These are phyloP conservation scores for Trichoderma sp. DNA, from an alignment of 2,329 filamentous ascomycete genomes.

Conservation along the genomic window DNA sequence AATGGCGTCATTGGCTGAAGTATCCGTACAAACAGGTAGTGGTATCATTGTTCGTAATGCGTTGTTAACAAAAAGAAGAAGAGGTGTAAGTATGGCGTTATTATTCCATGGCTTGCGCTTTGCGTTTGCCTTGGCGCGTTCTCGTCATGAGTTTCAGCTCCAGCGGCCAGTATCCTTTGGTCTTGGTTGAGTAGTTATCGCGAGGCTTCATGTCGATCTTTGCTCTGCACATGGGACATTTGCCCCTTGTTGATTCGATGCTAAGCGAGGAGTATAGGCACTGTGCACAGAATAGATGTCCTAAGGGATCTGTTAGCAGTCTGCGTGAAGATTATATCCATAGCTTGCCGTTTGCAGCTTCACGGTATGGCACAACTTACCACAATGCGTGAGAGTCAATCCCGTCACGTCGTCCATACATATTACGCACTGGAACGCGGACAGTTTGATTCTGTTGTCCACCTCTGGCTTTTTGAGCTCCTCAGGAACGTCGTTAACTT, in stretches of 20 bases:
- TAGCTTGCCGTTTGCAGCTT: not conserved
- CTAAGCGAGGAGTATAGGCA: conserved; percentile 63
- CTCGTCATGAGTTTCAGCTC: conserved; percentile 64
- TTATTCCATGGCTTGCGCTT: conserved; percentile 35
- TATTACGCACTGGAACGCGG: conserved; percentile 64
- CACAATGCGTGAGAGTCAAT: conserved; percentile 66
- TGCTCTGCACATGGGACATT: conserved; percentile 65
- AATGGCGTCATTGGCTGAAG: not conserved
- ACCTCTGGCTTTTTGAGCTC: conserved; percentile 47
- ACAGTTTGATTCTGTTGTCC: conserved; percentile 54
- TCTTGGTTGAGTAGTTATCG: conserved; percentile 44
- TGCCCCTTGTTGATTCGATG: conserved; percentile 56
- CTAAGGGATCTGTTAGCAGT: conserved; percentile 39
- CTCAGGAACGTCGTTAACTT: conserved; percentile 46
- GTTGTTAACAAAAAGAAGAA: not conserved
- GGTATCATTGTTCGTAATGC: not conserved
- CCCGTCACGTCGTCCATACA: conserved; percentile 64
- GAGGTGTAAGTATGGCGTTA: not conserved
- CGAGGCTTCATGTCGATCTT: conserved; percentile 54
- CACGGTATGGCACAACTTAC: conserved; percentile 45
- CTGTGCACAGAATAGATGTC: conserved; percentile 64
- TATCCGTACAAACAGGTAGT: not conserved
- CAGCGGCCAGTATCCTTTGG: conserved; percentile 58
- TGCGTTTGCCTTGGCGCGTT: conserved; percentile 52
- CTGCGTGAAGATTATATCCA: not conserved